Percentiles rank a stretch among this genome's conserved stretches.
Conservation (phyloP, 2,329 filamentous ascomycete genomes). For the Didymella arachidicola region DNA sequence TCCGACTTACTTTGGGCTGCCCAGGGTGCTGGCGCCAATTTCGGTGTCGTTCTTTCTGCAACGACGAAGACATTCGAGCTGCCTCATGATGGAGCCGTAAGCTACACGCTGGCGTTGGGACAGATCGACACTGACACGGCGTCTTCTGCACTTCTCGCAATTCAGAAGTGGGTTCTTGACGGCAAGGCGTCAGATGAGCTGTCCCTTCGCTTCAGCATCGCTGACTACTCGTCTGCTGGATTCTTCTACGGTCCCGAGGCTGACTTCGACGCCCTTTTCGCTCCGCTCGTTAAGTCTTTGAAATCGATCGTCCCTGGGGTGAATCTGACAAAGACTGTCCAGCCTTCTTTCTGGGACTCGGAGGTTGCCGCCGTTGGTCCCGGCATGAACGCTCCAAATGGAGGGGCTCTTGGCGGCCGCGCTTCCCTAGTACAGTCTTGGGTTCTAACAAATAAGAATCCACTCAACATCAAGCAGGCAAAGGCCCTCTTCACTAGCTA, state of each 20-base stretch:
- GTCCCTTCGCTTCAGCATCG: conserved; percentile 25
- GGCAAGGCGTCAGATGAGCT: conserved; percentile 23
- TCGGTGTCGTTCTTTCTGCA: conserved; percentile 22
- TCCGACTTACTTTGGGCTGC: conserved; percentile 25
- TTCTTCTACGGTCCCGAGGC: conserved; percentile 26
- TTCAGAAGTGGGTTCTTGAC: conserved; percentile 26
- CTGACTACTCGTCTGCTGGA: conserved; percentile 17
- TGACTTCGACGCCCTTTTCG: conserved; percentile 21
- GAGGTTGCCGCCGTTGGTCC: conserved; percentile 18
- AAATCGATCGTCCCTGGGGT: conserved; percentile 7
- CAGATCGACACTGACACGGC: neutral
- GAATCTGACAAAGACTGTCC: conserved; percentile 20
- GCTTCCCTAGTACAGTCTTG: conserved; percentile 28
- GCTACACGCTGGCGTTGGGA: conserved; percentile 19
- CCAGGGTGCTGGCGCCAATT: conserved; percentile 23
- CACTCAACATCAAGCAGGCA: conserved; percentile 22
- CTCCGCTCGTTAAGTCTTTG: conserved; percentile 22
- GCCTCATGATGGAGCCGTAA: conserved; percentile 17
- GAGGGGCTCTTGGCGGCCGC: conserved; percentile 26
- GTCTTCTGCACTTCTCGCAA: conserved; percentile 20
- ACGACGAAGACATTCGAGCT: conserved; percentile 19
- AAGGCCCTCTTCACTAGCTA: conserved; percentile 23
- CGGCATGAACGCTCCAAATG: conserved; percentile 25
- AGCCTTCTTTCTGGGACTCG: conserved; percentile 29
- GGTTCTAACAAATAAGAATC: conserved; percentile 23